Percentiles rank a stretch among this genome's conserved stretches.
Evolutionary conservation across 75 land plant species (phyloP).

Genomic region (Cupressus sempervirens): DNA sequence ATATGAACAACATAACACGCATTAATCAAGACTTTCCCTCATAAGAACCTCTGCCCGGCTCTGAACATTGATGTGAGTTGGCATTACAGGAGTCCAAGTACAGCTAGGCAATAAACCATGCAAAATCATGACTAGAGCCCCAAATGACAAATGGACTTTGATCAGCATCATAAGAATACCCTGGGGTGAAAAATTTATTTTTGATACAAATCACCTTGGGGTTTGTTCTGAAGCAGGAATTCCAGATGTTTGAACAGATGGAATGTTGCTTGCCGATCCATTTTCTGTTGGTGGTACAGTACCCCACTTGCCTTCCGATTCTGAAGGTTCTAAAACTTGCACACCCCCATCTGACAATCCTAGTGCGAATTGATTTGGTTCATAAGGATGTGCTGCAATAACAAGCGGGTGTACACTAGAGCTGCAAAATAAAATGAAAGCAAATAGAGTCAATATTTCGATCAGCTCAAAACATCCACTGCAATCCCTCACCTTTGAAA

Average conservation of each 20-base stretch:
- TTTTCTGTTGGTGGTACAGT: constrained; percentile 50
- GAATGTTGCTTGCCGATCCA: constrained; percentile 42
- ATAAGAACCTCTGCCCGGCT: not conserved
- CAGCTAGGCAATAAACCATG: not conserved
- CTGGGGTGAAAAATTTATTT: not conserved
- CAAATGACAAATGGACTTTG: not conserved
- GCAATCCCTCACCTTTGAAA: not conserved
- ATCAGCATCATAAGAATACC: not conserved
- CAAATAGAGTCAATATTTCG: not conserved
- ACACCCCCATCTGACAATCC: constrained; percentile 70
- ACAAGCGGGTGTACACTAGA: constrained; percentile 55
- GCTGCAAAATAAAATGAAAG: constrained; percentile 17
- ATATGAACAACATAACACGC: not conserved
- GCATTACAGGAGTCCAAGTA: not conserved
- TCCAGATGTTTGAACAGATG: constrained; percentile 42
- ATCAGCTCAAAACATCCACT: not conserved
- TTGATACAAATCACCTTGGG: constrained; percentile 43
- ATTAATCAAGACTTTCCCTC: not conserved
- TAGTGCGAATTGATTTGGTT: constrained; percentile 59
- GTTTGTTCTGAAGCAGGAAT: constrained; percentile 62
- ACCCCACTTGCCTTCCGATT: constrained; percentile 74
- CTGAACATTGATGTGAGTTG: constrained; percentile 3
- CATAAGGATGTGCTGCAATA: constrained; percentile 70
- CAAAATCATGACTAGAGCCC: not conserved
- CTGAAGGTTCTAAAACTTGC: constrained; percentile 60